These are phyloP conservation scores for Solanum phureja DNA, from an alignment of 257 asterid genomes.

Conservation along the genomic window DNA sequence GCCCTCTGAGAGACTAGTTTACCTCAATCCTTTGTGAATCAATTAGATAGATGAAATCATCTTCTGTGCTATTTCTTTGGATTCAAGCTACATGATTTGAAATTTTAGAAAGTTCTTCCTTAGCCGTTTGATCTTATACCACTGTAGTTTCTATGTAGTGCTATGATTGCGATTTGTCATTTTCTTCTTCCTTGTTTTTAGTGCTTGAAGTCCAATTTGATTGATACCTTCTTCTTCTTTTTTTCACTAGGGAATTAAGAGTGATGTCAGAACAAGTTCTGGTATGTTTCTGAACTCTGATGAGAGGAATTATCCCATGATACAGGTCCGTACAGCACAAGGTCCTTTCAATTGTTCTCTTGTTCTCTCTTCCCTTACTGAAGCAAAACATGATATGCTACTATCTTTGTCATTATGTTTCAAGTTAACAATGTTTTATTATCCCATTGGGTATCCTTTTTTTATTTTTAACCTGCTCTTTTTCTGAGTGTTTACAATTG, in stretches of 20 bases:
- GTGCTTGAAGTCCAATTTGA: neutral
- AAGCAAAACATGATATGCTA: neutral
- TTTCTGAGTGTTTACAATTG: neutral
- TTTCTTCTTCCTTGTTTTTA: neutral
- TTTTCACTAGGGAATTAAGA: conserved; percentile 48
- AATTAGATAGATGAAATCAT: neutral
- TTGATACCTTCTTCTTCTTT: neutral
- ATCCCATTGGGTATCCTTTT: neutral
- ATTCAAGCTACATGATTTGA: neutral
- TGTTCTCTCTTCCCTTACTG: neutral
- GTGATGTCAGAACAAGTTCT: conserved; percentile 74
- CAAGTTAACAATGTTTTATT: neutral
- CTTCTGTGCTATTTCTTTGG: neutral
- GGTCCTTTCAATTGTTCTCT: neutral
- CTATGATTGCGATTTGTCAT: neutral
- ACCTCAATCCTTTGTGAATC: neutral
- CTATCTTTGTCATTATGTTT: neutral
- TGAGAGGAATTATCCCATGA: conserved; percentile 60
- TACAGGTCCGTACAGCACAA: conserved; percentile 39
- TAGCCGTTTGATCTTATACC: neutral
- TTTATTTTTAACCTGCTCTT: neutral
- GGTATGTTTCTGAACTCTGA: conserved; percentile 64
- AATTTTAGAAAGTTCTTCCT: neutral
- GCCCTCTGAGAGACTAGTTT: neutral
- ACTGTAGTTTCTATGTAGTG: neutral